These are phyloP conservation scores for Candida peoriensis DNA, from an alignment of 805 yeast genomes.

Conservation along the genomic window DNA sequence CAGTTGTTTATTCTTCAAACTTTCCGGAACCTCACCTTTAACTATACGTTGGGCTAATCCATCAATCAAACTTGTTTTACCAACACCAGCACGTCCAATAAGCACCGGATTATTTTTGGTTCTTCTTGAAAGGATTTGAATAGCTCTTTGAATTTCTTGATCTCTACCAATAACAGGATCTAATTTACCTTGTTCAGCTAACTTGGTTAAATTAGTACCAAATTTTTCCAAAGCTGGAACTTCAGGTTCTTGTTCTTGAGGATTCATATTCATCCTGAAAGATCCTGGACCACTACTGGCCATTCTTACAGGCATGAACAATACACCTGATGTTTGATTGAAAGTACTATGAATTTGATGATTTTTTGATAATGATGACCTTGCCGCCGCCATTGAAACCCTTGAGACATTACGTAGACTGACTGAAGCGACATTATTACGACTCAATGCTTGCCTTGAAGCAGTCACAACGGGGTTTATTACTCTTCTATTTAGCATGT, in stretches of 20 bases:
- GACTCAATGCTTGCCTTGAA: too few species aligned
- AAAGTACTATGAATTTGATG: neutral
- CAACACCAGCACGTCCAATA: constrained; percentile 97
- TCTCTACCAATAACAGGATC: constrained; percentile 98
- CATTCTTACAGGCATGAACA: constrained; percentile 8
- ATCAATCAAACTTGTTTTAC: constrained; percentile 95
- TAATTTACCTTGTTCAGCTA: constrained; percentile 84
- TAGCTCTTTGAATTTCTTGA: constrained; percentile 88
- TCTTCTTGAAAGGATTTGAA: constrained; percentile 86
- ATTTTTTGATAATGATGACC: neutral
- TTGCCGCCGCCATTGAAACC: too few species aligned
- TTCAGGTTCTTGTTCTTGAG: constrained; percentile 42
- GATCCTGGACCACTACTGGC: constrained; percentile 15
- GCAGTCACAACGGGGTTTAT: too few species aligned
- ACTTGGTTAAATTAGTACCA: constrained; percentile 80
- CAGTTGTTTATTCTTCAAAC: constrained; percentile 80
- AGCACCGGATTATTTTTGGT: constrained; percentile 94
- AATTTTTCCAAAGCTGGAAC: constrained; percentile 77
- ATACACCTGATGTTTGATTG: constrained; percentile 1
- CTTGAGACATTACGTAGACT: too few species aligned
- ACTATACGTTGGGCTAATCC: constrained; percentile 93
- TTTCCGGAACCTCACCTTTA: constrained; percentile 90
- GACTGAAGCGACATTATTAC: too few species aligned
- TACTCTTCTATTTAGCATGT: too few species aligned
- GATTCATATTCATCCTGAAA: constrained; percentile 32